Evolutionary conservation across 2,329 filamentous ascomycete species (phyloP), one percentile per base, ranked within the genome.

Genomic region (Whalleya microplaca): DNA sequence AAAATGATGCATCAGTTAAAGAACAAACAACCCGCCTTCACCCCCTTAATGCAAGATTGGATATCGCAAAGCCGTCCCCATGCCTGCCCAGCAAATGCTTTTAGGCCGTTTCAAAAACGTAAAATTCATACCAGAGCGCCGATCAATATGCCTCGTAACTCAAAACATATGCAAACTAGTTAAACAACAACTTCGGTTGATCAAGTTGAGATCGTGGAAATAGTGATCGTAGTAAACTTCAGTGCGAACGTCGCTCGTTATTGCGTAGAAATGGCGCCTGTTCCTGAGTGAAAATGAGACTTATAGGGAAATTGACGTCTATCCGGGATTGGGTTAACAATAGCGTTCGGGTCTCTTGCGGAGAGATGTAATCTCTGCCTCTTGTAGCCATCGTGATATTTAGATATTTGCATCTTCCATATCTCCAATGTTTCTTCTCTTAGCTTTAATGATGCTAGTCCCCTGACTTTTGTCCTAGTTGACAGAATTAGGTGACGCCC

Each of bases 1-100:
- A 45, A 45, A 48, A 51, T 41, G 55, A 50, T n/a, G 37, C 19
- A 46, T 27, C 48, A 58, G 42, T 29, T 44, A 42, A 51, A n/a
- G n/a, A 49, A 40, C 50, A 27, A 27, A 45, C n/a, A 55, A 59
- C 56, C 3, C 56, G 41, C 53, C 23, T 41, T 54, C 48, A 58
- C 49, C 53, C 57, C 29, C 45, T 46, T 52, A 54, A 62, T 60
- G 57, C 57, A 58, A 48, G 42, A 63, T 51, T 58, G 60, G 55
- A 61, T 58, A 63, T 61, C 52, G 50, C 41, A 51, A 51, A 43
- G 44, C 51, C 58, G 19, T 50, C 57, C 48, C 48, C 49, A 20
- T 56, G 40, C 32, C 32, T 37, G 42, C 44, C 55, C 45, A 45
- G 21, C 49, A 52, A 59, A 62, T 62, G 59, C 57, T 53, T 47